A percentile compares a stretch with the other conserved stretches of the same genome.
These are phyloP conservation scores for Alternaria panax DNA, from an alignment of 2,329 filamentous ascomycete species.

Conservation along the genomic window DNA sequence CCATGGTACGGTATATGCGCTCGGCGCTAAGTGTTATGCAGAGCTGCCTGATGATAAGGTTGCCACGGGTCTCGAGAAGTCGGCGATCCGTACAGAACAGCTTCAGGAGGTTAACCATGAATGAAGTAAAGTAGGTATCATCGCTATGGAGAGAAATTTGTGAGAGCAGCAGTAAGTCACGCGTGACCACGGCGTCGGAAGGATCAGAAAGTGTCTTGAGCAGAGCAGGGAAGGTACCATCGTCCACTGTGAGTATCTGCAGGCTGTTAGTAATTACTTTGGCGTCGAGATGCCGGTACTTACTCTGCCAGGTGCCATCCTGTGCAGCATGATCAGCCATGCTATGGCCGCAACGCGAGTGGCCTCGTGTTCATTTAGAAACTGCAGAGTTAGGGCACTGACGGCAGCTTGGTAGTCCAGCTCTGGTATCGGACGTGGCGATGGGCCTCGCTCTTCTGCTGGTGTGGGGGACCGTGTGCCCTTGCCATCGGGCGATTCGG, in stretches of 20 bases:
- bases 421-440: slow-evolving; percentile 63
- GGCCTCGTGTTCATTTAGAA: slow-evolving; percentile 95
- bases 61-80: slow-evolving; percentile 88
- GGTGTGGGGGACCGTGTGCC: slow-evolving; percentile 52
- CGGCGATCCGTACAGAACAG: slow-evolving; percentile 94
- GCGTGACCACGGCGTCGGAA: slow-evolving; percentile 92
- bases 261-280: slow-evolving; percentile 8
- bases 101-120: slow-evolving; percentile 96
- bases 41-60: slow-evolving; percentile 93
- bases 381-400: slow-evolving; percentile 88
- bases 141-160: slow-evolving; percentile 97
- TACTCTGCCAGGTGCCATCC: slow-evolving; percentile 91
- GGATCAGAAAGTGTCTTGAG: slow-evolving; percentile 96
- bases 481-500: slow-evolving; percentile 34
- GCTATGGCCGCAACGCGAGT: slow-evolving; percentile 92
- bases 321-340: slow-evolving; percentile 97
- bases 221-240: slow-evolving; percentile 93
- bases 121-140: slow-evolving; percentile 95
- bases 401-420: slow-evolving; percentile 97
- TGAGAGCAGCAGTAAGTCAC: slow-evolving; percentile 89
- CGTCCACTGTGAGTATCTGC: slow-evolving; percentile 82
- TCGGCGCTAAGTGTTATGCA: slow-evolving; percentile 93
- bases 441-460: slow-evolving; percentile 55
- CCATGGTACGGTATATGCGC: slow-evolving; percentile 92
- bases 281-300: slow-evolving; percentile 3